Evolutionary conservation across 768 basidiomycete species (phyloP).

Genomic region (Calvatia gigantea): DNA sequence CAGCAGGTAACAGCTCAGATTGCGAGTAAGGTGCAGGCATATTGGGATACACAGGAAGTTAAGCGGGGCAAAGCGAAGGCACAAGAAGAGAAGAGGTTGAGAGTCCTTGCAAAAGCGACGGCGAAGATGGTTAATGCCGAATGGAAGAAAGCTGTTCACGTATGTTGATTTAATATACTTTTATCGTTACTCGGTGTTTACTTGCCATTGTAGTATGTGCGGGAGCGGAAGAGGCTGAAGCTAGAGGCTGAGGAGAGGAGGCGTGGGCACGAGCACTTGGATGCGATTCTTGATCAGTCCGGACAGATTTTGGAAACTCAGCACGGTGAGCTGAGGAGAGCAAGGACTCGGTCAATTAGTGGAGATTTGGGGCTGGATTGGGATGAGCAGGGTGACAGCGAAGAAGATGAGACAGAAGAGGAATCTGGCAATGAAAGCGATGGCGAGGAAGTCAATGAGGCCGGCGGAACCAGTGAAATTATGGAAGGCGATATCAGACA

Average conservation of each 20-base stretch:
- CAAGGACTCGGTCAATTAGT: constrained; percentile 59
- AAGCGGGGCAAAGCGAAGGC: constrained; percentile 55
- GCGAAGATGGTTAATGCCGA: constrained; percentile 67
- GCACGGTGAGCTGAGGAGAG: constrained; percentile 60
- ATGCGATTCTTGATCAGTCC: constrained; percentile 87
- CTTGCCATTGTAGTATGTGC: constrained; percentile 53
- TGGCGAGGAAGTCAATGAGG: constrained; percentile 19
- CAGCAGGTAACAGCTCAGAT: constrained; percentile 49
- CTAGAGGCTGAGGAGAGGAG: constrained; percentile 75
- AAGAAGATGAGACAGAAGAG: constrained; percentile 25
- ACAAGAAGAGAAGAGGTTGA: constrained; percentile 65
- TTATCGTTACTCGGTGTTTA: background rate
- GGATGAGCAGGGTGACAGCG: constrained; percentile 28
- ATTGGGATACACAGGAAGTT: constrained; percentile 70
- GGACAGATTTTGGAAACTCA: constrained; percentile 85
- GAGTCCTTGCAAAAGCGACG: constrained; percentile 67
- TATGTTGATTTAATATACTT: constrained; percentile 34
- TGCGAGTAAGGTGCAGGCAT: constrained; percentile 60
- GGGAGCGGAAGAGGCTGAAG: constrained; percentile 60
- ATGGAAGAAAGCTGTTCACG: constrained; percentile 88
- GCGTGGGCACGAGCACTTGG: constrained; percentile 80
- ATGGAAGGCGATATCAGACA: background rate
- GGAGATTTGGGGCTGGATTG: constrained; percentile 30
- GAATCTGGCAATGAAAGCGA: constrained; percentile 26
- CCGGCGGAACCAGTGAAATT: background rate